A percentile compares a stretch with the other conserved stretches of the same genome.
phyloP scores from a whole-genome alignment of 1,284 basidiomycete genomes.

The Tilletia caries region DNA sequence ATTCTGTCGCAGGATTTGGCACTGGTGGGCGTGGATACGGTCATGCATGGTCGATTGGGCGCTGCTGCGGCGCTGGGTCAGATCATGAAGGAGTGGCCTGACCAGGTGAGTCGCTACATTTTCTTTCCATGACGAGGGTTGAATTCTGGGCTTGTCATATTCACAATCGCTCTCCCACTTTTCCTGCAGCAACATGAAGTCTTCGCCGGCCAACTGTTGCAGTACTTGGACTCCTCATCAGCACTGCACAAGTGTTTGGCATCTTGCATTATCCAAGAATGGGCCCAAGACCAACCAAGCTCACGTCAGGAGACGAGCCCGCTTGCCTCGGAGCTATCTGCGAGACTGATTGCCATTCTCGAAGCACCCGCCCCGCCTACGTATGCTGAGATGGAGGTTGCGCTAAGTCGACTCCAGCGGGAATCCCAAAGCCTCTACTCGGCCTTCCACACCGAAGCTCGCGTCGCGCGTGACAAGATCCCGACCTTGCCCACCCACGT shows the following conservation, averaged over 20 bases:
- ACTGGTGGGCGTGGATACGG: constrained; percentile 73
- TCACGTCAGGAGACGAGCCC: constrained; percentile 23
- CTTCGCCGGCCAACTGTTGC: constrained; percentile 64
- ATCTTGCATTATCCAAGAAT: constrained; percentile 83
- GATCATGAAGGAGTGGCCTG: constrained; percentile 68
- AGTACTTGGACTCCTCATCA: constrained; percentile 79
- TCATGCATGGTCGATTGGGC: constrained; percentile 77
- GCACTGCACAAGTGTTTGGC: constrained; percentile 86
- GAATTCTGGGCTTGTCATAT: no score
- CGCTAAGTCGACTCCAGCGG: constrained; percentile 72
- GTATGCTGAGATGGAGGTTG: constrained; percentile 86
- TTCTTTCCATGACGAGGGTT: constrained; percentile 19
- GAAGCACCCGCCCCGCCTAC: constrained; percentile 70
- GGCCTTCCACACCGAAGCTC: constrained; percentile 78
- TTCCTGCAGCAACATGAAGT: not conserved
- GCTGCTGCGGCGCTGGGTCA: constrained; percentile 76
- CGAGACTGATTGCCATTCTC: constrained; percentile 68
- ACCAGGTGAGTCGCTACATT: constrained; percentile 22
- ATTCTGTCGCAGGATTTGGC: constrained; percentile 89
- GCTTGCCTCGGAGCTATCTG: constrained; percentile 57
- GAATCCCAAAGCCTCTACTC: constrained; percentile 78
- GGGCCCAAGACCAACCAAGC: constrained; percentile 62
- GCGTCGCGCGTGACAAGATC: constrained; percentile 73
- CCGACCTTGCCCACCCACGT: constrained; percentile 75
- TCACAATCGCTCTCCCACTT: not conserved